These are phyloP conservation scores for Eimeria praecox DNA, from an alignment of 169 alveolate genomes.

Conservation along the genomic window DNA sequence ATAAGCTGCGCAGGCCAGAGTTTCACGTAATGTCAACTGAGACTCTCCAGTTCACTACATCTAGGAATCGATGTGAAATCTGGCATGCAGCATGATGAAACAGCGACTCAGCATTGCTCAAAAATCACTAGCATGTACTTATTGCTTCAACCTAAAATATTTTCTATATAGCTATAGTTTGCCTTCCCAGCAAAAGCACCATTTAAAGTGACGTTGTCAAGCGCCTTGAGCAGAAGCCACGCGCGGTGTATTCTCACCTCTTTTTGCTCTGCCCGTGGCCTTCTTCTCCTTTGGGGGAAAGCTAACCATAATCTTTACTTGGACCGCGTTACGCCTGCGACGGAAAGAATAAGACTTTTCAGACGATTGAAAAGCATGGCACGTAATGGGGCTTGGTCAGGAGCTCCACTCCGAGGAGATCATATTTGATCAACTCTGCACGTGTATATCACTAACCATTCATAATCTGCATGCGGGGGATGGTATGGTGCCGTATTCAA, in stretches of 20 bases:
- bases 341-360: neutral
- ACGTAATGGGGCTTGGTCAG: constrained; percentile 22
- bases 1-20: too few species aligned
- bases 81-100: neutral
- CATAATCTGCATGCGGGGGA: neutral
- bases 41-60: too few species aligned
- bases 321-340: too few species aligned
- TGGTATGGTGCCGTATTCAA: neutral
- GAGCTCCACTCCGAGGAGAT: neutral
- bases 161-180: neutral
- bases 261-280: neutral
- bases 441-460: neutral
- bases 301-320: neutral
- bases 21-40: too few species aligned
- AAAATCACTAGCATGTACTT: neutral
- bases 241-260: neutral
- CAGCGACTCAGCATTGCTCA: neutral
- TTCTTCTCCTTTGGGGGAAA: neutral
- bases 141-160: too few species aligned
- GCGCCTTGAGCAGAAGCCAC: neutral
- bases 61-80: neutral
- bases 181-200: neutral
- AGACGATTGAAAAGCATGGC: neutral
- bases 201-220: neutral
- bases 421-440: neutral